These are phyloP conservation scores for Daedaleopsis nitida DNA, from an alignment of 768 basidiomycete species.

Conservation along the genomic window DNA sequence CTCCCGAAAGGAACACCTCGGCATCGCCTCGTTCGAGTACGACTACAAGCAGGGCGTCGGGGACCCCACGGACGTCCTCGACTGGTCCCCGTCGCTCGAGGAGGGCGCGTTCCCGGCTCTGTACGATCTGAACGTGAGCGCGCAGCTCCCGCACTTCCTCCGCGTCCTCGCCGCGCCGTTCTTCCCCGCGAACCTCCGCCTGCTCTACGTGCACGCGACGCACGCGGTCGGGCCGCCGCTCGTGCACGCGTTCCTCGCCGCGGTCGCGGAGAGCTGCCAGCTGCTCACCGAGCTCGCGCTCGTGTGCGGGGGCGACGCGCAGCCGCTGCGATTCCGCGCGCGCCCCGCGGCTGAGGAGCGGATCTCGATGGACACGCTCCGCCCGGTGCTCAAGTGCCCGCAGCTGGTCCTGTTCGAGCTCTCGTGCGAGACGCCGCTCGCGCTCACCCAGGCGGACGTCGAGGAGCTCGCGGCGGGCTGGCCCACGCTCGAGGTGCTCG, in stretches of 20 bases:
- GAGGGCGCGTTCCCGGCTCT: conserved; percentile 57
- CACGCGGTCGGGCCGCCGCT: conserved; percentile 43
- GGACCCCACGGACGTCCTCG: conserved; percentile 41
- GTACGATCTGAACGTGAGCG: conserved; percentile 52
- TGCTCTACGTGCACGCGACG: conserved; percentile 54
- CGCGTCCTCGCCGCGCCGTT: conserved; percentile 46
- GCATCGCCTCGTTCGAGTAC: conserved; percentile 56
- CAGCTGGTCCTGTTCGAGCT: conserved; percentile 37
- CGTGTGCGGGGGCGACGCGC: conserved; percentile 23
- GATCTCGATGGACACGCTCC: conserved; percentile 38
- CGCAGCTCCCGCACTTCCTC: conserved; percentile 45
- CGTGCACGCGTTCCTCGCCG: conserved; percentile 45
- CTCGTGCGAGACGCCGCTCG: conserved; percentile 28
- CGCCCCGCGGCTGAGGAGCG: conserved; percentile 20
- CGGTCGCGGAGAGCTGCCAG: conserved; percentile 49
- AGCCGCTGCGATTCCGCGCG: conserved; percentile 8
- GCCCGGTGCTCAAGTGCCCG: conserved; percentile 37
- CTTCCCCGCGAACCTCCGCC: conserved; percentile 50
- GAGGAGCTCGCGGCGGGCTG: conserved; percentile 32
- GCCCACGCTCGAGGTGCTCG: conserved; percentile 28
- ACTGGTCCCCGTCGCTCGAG: conserved; percentile 45
- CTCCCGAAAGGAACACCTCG: conserved; percentile 45
- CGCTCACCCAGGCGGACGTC: conserved; percentile 30
- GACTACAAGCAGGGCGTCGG: conserved; percentile 50
- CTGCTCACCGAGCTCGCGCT: conserved; percentile 46